Evolutionary conservation across 257 asterid genomes (phyloP), one percentile per base, ranked within the genome.

Genomic region (Solanum sejunctum): DNA sequence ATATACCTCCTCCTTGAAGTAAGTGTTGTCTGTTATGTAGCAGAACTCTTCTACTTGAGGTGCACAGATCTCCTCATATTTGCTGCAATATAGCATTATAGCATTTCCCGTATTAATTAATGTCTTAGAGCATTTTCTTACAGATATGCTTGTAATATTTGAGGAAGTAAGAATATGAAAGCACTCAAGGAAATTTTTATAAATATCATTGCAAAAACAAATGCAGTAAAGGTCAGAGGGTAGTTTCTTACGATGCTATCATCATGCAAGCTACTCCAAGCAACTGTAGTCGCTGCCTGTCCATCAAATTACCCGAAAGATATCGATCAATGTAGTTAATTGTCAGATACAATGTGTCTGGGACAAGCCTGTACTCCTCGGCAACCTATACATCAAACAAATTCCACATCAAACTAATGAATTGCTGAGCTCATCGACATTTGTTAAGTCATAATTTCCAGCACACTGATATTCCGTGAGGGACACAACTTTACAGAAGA

Each of bases 181-280:
- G 10, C 63, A 17, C 20, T 10, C 20, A 11, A 8, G 45, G 49
- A 32, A 55, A 32, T 12, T 5, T 28, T 45, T 54, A 57, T 63
- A 13, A 21, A 15, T 63, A 7, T 57, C 49, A 52, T 28, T 23
- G 26, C 11, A 26, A 63, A 16, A 12, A 26, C 13, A 41, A 21
- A 60, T 20, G 56, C 3, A 12, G 41, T 16, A 83, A 28, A 78
- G 69, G 77, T 52, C 18, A 52, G 64, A 66, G 36, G 28, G 43
- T 56, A 57, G 72, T 67, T 80, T 54, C 99, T 90, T 96, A 96
- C 98, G 98, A 90, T 60, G 99, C 99, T 70, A 96, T 94, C 98
- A 96, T 95, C 99, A 96, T 95, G 91, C 98, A 95, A 89, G 98
- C 93, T 23, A 95, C 97, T 67, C 98, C 98, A 81, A 96, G 98